Evolutionary conservation across 1,284 basidiomycete species (phyloP), one percentile per base, ranked within the genome.

Genomic region (Trametes hirsuta): DNA sequence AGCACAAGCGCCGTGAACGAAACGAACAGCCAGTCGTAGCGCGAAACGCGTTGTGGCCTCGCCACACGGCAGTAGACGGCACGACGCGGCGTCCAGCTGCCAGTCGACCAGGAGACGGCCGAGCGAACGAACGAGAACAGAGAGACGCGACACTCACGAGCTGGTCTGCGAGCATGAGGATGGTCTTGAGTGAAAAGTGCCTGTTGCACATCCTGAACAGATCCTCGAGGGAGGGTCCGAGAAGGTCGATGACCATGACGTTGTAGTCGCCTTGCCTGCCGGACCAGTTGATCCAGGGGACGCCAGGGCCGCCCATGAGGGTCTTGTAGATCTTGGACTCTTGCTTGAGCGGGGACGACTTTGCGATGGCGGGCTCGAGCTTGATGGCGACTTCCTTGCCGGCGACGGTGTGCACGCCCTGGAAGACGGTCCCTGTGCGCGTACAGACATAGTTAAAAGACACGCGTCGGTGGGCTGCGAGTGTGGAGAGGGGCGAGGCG

Each of bases 341-440:
- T 72, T 97, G 95, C 76, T 94, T 92, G 69, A 97, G 85, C 55
- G 95, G 95, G 35, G 85, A 87, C 72, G 86, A 87, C 76, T 87
- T 88, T 58, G 90, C 84, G 68, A 91, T 83, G 71, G 91, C 91
- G 12, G 94, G 93, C 76, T 98, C 95, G 58, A 98, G 85, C 79
- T 98, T 98, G 81, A 98, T 97, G 63, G 94, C 95, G 44, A 98
- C 95, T 76, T 96, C 94, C 72, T 98, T 96, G 67, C 95, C 95
- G 6, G 94, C 95, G 69, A 97, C 86, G 69, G 94, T 95, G 80
- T 98, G 96, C 53, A 96, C 92, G 61, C 95, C 95, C 65, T 95
- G 85, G 77, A 94, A 97, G 64, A 98, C 95, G 65, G 95, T 93
- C 68, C 93, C 92, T 93, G 45, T 14, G 44, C 34, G 42, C 30